Base-by-base conservation (phyloP, 441 rosid genomes). In the Lagerstroemia fauriei region DNA sequence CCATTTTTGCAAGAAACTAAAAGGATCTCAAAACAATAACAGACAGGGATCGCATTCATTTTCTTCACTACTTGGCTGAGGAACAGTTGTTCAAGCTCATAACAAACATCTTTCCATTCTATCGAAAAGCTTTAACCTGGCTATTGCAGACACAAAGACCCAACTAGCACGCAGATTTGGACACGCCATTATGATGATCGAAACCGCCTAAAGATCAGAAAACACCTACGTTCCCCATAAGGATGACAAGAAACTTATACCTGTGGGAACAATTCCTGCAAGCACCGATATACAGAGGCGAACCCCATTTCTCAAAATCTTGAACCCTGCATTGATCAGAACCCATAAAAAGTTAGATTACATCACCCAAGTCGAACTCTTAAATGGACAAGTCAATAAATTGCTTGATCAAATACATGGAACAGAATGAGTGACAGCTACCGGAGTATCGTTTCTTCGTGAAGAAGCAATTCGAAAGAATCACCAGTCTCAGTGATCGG, bases 191-290 rank as follows among this genome's bases (percentile, higher is more conserved):
- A 61, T 61, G 66, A 25, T n/a, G 66, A 61, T 61, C 66, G 29
- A 10, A 66, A 29, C 71, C 0, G 22, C 56, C 59, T 78, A 16
- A 11, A 76, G 68, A 70, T 61, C 29, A 70, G 57, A 17, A 51
- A 32, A 53, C 77, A 51, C 24, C 25, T 9, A 25, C 27, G 50
- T 41, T 66, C 32, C 57, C 41, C 76, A 27, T 29, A 27, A 65
- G 56, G 73, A 79, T 8, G n/a, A 82, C 53, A 69, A 29, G 16
- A 74, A 20, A 61, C 11, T 7, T 20, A 80, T 84, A 95, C 98
- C 95, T 92, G 93, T 12, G 98, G 99, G 86, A 93, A 96, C 66
- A 95, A 80, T 46, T 92, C 98, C 82, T 82, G 47, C 88, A 96
- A 90, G 83, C 79, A 85, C 47, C 76, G 84, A 81, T 85, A 93